phyloP scores from a whole-genome alignment of 306 rosid genomes.

The Casuarina cunninghamiana region DNA sequence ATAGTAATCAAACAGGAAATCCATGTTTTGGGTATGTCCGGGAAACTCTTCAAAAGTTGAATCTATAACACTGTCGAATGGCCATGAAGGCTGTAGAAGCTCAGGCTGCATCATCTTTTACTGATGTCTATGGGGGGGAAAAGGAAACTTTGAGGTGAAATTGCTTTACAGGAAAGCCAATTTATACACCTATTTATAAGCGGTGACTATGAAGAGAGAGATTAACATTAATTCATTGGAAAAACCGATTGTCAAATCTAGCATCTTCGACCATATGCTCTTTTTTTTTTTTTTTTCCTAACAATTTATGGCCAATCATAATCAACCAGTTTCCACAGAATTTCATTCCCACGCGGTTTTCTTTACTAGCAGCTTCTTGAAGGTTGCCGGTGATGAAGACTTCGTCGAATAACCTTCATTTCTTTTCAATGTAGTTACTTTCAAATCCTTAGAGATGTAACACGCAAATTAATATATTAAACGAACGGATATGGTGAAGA shows the following conservation, averaged over 20 bases:
- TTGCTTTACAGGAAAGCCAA: constrained; percentile 13
- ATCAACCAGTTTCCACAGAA: constrained; percentile 15
- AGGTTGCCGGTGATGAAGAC: too few species aligned
- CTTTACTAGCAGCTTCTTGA: background rate
- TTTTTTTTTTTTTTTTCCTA: too few species aligned
- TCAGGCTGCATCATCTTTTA: constrained; percentile 40
- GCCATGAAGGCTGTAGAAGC: constrained; percentile 36
- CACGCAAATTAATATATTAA: too few species aligned
- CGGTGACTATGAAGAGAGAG: background rate
- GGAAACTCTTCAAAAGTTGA: constrained; percentile 40
- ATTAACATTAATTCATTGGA: background rate
- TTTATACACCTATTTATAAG: background rate
- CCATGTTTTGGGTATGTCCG: constrained; percentile 27
- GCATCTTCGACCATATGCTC: too few species aligned
- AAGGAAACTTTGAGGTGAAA: constrained; percentile 10
- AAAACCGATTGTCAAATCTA: background rate
- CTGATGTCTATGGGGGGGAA: constrained; percentile 11
- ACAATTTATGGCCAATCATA: constrained; percentile 16
- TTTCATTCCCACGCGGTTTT: constrained; percentile 9
- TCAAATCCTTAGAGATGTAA: too few species aligned
- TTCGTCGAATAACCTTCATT: too few species aligned
- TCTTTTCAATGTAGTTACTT: too few species aligned
- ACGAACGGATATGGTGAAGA: too few species aligned
- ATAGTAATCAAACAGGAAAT: constrained; percentile 31
- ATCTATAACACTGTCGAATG: constrained; percentile 23